Evolutionary conservation across 2,329 filamentous ascomycete genomes (phyloP).

Genomic region (Apiospora aurea): DNA sequence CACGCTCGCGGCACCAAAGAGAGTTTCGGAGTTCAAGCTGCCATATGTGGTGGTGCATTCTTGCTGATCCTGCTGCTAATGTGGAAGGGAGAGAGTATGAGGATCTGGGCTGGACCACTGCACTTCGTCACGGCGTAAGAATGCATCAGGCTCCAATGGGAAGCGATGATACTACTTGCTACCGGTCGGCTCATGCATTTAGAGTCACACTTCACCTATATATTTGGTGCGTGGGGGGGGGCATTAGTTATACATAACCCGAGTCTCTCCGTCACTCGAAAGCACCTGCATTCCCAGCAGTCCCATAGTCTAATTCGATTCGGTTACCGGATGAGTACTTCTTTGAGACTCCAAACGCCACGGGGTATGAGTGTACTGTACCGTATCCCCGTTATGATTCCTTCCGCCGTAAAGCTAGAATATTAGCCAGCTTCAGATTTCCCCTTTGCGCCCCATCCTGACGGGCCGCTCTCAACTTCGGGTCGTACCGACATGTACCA

Average conservation of each 20-base stretch:
- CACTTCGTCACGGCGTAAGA: constrained; percentile 39
- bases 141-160: too few species aligned
- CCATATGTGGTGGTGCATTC: constrained; percentile 46
- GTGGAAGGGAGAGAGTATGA: constrained; percentile 46
- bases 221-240: too few species aligned
- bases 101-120: constrained; percentile 44
- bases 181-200: neutral
- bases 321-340: neutral
- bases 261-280: neutral
- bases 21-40: constrained; percentile 56
- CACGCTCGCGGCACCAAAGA: constrained; percentile 48
- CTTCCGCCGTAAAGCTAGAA: constrained; percentile 65
- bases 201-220: neutral
- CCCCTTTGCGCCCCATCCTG: constrained; percentile 89
- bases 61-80: constrained; percentile 45
- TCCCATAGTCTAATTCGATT: neutral
- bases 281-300: neutral
- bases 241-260: neutral
- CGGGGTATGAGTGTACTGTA: neutral
- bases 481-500: constrained; percentile 84
- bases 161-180: neutral
- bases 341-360: neutral
- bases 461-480: constrained; percentile 74
- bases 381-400: constrained; percentile 24
- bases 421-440: constrained; percentile 68